Percentiles rank a stretch among this genome's conserved stretches.
These are phyloP conservation scores for Aspergillus quadricinctus DNA, from an alignment of 2,329 filamentous ascomycete genomes.

Conservation along the genomic window DNA sequence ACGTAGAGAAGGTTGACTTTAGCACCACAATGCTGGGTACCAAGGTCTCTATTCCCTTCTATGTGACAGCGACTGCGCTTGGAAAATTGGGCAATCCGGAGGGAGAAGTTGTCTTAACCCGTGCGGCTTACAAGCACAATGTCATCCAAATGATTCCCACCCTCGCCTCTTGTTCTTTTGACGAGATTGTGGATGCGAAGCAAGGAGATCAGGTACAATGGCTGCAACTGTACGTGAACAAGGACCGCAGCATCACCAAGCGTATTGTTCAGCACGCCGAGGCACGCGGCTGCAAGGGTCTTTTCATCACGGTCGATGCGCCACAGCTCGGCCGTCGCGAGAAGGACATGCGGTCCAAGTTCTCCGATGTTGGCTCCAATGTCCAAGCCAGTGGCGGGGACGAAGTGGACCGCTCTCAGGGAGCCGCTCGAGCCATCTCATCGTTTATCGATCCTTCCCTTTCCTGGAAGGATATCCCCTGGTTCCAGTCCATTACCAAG, in stretches of 20 bases:
- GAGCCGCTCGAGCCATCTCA: conserved; percentile 89
- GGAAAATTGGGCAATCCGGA: conserved; percentile 93
- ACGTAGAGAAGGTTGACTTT: conserved; percentile 83
- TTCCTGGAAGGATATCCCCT: conserved; percentile 89
- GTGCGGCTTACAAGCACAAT: conserved; percentile 77
- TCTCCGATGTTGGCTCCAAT: conserved; percentile 74
- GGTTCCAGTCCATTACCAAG: conserved; percentile 83
- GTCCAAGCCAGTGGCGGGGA: conserved; percentile 68
- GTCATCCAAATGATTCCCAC: conserved; percentile 99
- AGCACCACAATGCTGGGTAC: conserved; percentile 91
- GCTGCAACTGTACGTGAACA: conserved; percentile 97
- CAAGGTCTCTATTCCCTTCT: conserved; percentile 81
- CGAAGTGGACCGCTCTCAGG: conserved; percentile 77
- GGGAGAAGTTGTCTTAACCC: conserved; percentile 86
- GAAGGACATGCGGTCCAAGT: conserved; percentile 97
- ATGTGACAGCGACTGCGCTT: conserved; percentile 91
- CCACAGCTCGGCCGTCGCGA: conserved; percentile 91
- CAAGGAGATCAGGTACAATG: conserved; percentile 82
- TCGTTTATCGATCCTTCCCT: conserved; percentile 95
- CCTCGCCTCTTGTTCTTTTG: conserved; percentile 91
- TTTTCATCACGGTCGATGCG: conserved; percentile 98
- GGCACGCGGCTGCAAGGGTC: conserved; percentile 81
- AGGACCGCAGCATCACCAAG: conserved; percentile 84
- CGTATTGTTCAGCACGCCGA: conserved; percentile 91
- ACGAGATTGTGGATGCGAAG: conserved; percentile 88